Evolutionary conservation across 148 eudicot genomes (phyloP), one percentile per base, ranked within the genome.

Genomic region (Cornus kousa): DNA sequence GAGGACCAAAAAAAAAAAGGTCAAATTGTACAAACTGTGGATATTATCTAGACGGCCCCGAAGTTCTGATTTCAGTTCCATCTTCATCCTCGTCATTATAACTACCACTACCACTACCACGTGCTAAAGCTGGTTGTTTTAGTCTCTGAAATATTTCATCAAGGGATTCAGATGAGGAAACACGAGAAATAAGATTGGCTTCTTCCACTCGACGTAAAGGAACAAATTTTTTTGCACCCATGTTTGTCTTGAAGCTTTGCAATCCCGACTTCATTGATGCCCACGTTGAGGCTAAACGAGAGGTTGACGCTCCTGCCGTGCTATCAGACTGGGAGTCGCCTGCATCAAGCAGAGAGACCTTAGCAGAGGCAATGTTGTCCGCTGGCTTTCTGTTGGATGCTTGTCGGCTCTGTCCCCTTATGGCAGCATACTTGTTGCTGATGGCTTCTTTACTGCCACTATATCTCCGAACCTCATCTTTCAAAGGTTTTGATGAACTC

Each of bases 81-180:
- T 91, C 90, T 19, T 87, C 90, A 13, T 83, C 90, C 40, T 78
- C 91, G 64, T 89, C 90, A 80, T 78, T 76, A 43, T 79, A 83
- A 32, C 74, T 72, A 6, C 78, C 86, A 72, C 74, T 72, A 6
- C 78, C 86, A 72, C 79, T 89, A 28, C 28, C 28, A 28, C 79
- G 89, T 55, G 83, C 90, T 24, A 68, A 22, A 46, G 83, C 43
- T 43, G 98, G 97, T 24, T 89, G 87, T 82, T 88, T 92, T 83
- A 94, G 74, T 81, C 88, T 92, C 73, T 92, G 94, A 82, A 94
- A 94, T 83, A 94, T 94, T 8, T 92, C 89, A 70, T 92, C 97
- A 14, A 94, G 85, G 11, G 95, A 89, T 65, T 94, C 97, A 10
- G 98, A 88, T 9, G 94, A 91, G 65, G 96, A 90, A 71, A 32